Percentiles rank a stretch among this genome's conserved stretches.
Conservation (phyloP, 805 yeast species). For the Kodamaea kaohsiungensis region DNA sequence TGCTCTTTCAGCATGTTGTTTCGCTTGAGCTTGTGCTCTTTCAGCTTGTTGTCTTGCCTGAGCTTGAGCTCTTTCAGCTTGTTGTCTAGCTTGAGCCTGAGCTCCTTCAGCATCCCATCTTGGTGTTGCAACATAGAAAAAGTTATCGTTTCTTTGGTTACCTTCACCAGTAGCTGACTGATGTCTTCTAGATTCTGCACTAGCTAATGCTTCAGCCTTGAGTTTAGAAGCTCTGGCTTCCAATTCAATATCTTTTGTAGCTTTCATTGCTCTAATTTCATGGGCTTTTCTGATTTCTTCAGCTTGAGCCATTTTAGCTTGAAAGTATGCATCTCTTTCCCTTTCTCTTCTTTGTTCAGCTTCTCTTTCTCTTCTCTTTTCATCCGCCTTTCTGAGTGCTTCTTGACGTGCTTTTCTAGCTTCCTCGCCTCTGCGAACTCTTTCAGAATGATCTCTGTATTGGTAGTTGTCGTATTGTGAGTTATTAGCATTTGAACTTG, state of each 20-base stretch:
- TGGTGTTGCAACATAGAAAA: too few species aligned
- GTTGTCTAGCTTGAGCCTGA: too few species aligned
- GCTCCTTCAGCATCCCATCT: too few species aligned
- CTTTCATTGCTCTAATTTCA: neutral
- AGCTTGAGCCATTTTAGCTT: neutral
- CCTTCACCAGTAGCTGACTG: too few species aligned
- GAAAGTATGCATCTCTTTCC: constrained; percentile 2
- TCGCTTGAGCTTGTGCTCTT: too few species aligned
- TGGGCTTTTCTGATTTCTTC: constrained; percentile 1
- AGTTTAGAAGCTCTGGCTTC: neutral
- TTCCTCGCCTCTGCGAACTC: constrained; percentile 3
- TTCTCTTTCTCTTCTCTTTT: constrained; percentile 8
- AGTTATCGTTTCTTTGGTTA: too few species aligned
- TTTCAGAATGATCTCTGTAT: neutral
- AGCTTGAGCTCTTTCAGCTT: too few species aligned
- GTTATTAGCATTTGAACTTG: neutral
- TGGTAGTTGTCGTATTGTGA: neutral
- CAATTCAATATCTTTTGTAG: neutral
- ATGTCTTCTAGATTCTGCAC: neutral
- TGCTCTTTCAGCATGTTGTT: too few species aligned
- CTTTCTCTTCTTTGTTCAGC: constrained; percentile 8
- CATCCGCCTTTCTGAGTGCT: constrained; percentile 6
- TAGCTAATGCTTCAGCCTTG: neutral
- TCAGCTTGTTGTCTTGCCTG: too few species aligned
- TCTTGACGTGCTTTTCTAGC: constrained; percentile 11